Conservation (phyloP, 2,329 filamentous ascomycete genomes). For the Aspergillus sp. region DNA sequence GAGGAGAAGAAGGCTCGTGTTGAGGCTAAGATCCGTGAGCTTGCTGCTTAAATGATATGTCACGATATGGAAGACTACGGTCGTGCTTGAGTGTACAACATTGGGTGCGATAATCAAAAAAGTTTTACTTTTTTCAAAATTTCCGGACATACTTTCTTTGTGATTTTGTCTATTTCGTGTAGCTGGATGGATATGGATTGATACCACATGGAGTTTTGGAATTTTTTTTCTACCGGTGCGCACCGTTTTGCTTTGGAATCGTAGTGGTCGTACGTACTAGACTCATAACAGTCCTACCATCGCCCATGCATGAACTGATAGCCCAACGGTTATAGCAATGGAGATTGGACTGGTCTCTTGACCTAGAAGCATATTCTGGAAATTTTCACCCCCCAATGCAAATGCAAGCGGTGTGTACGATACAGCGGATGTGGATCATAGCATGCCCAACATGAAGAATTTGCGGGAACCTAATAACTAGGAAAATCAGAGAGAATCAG, state of each 20-base stretch:
- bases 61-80: constrained; percentile 1
- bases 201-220: not conserved
- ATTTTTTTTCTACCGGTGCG: not conserved
- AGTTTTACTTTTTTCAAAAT: constrained; percentile 20
- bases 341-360: no score
- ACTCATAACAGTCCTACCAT: not conserved
- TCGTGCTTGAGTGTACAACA: constrained; percentile 15
- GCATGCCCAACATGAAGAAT: not conserved
- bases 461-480: not conserved
- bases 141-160: not conserved
- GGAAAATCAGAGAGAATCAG: not conserved
- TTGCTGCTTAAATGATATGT: constrained; percentile 42
- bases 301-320: not conserved
- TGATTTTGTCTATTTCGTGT: constrained; percentile 11
- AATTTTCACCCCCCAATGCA: no score
- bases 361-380: no score
- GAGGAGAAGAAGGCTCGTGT: constrained; percentile 76
- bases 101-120: constrained; percentile 21
- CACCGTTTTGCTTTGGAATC: not conserved
- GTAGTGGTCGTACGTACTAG: not conserved
- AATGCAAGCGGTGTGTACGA: no score
- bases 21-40: constrained; percentile 83
- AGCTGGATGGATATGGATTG: constrained; percentile 13
- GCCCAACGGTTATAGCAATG: no score
- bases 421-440: not conserved